Conservation (phyloP, 495 filamentous ascomycete species). For the Lasiosphaeria ovina region DNA sequence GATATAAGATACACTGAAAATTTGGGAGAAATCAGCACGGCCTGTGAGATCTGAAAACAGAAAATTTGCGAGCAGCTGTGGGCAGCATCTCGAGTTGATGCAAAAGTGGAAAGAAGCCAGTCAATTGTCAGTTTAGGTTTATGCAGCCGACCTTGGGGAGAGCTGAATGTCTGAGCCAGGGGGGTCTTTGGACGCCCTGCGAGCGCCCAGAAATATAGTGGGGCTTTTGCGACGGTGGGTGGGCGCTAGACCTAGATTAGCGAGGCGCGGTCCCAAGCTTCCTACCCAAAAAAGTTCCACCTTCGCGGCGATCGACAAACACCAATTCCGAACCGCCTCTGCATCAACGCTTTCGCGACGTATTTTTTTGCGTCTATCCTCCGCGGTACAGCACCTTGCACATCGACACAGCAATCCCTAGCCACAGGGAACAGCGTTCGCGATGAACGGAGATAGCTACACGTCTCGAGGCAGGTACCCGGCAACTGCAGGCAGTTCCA, state of each 20-base stretch:
- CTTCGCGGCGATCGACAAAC: conserved; percentile 28
- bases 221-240: too few species aligned
- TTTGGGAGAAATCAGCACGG: too few species aligned
- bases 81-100: too few species aligned
- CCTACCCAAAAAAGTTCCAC: conserved; percentile 39
- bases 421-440: conserved; percentile 30
- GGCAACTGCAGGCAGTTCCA: conserved; percentile 10
- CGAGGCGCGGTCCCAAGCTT: conserved; percentile 16
- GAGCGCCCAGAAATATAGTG: too few species aligned
- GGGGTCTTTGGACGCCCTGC: too few species aligned
- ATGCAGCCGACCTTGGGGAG: too few species aligned
- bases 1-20: not conserved
- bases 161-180: too few species aligned
- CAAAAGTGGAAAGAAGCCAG: too few species aligned
- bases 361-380: conserved; percentile 2
- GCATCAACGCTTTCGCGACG: not conserved
- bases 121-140: too few species aligned
- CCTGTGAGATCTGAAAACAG: too few species aligned
- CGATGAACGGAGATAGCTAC: conserved; percentile 87
- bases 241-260: conserved; percentile 19
- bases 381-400: conserved; percentile 10
- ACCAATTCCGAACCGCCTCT: not conserved
- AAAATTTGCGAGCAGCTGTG: too few species aligned
- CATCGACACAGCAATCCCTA: conserved; percentile 11
- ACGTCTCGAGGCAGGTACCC: conserved; percentile 67